phyloP scores from a whole-genome alignment of 2,329 filamentous ascomycete species.

The Talaromyces sp. region DNA sequence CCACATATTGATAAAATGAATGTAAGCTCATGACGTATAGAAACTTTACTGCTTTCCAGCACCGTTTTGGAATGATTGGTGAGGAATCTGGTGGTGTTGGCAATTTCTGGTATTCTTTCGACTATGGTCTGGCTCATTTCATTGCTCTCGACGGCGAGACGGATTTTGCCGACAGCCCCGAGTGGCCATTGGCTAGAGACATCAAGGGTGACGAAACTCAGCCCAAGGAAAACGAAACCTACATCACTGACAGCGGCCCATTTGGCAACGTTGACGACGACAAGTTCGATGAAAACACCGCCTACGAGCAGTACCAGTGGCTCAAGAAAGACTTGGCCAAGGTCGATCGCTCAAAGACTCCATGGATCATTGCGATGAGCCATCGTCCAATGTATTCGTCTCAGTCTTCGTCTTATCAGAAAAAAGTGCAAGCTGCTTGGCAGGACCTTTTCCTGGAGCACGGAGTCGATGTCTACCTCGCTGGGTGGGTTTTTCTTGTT shows the following conservation, averaged over 20 bases:
- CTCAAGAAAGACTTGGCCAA: constrained; percentile 41
- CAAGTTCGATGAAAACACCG: constrained; percentile 24
- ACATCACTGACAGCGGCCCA: constrained; percentile 46
- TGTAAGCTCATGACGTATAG: constrained; percentile 17
- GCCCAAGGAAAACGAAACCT: constrained; percentile 42
- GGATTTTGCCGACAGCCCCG: constrained; percentile 47
- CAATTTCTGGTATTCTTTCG: constrained; percentile 54
- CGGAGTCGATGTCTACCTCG: constrained; percentile 45
- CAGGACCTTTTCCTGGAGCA: constrained; percentile 42
- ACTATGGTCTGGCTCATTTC: constrained; percentile 53
- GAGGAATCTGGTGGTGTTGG: constrained; percentile 44
- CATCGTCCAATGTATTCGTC: constrained; percentile 41
- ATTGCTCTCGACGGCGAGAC: constrained; percentile 47
- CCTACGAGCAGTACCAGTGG: constrained; percentile 36
- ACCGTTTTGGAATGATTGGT: constrained; percentile 52
- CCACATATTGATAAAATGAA: neutral
- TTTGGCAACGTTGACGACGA: constrained; percentile 29
- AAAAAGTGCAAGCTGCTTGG: constrained; percentile 42
- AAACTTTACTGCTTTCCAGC: constrained; percentile 49
- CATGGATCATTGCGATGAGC: constrained; percentile 48
- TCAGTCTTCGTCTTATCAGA: constrained; percentile 37
- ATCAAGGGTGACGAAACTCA: constrained; percentile 37
- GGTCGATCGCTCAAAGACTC: constrained; percentile 45
- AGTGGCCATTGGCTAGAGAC: constrained; percentile 21
- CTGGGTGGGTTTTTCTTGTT: constrained; percentile 16